Base-by-base conservation (phyloP, 202 grass and related monocot species). In the Schoenoplectus tabernaemontani region DNA sequence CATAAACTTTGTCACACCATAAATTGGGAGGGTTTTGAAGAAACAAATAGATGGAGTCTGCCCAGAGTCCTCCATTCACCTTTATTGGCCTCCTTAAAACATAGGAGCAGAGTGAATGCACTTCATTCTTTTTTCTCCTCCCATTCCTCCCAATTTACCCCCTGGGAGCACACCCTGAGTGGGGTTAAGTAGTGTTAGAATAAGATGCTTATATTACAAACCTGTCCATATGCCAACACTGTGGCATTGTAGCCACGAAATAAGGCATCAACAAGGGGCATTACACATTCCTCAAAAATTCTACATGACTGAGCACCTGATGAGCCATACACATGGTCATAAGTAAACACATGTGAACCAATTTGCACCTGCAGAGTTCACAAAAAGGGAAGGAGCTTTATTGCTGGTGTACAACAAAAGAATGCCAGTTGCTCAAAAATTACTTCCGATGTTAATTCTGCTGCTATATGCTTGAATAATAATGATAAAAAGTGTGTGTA, bases 211-310 rank as follows among this genome's bases (percentile, higher is more conserved):
- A 54, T 54, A 54, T 73, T 17, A 50, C 32, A 32, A 60, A 99
- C 96, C 91, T 99, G 91, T 7, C 96, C 96, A 77, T 99, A 99
- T 19, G 96, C 91, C 63, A 99, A 81, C 16, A 99, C 90, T 72
- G 96, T 99, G 24, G 92, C 87, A 9, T 99, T 99, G 76, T 99
- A 99, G 64, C 96, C 96, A 10, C 28, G 67, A 71, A 99, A 95
- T 46, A 99, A 73, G 0, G 91, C 87, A 5, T 95, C 87, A 13
- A 99, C 83, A 26, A 99, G 81, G 1, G 91, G 96, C 34, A 82
- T 8, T 82, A 92, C 90, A 7, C 90, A 99, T 57, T 99, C 84
- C 58, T 89, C 90, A 57, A 98, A 98, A 69, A 95, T 86, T 48
- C 80, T 72, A 10, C 86, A 83, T 17, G 79, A 88, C 5, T 87